Percentiles rank a stretch among this genome's conserved stretches.
Conservation (phyloP, 495 filamentous ascomycete genomes). For the Aspergillus ellipticus region DNA sequence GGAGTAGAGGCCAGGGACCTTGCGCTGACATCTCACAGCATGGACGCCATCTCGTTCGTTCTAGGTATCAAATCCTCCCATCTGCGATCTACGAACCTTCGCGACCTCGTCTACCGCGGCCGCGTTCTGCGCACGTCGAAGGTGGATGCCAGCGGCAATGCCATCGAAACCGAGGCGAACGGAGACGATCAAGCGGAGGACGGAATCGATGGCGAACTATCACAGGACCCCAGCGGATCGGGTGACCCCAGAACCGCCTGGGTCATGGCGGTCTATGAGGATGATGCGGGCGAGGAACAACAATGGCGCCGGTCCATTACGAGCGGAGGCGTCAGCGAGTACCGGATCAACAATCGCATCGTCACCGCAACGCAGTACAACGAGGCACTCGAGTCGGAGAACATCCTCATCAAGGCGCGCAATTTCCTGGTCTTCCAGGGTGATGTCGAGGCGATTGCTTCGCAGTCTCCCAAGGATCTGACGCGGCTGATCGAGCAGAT, state of each 20-base stretch:
- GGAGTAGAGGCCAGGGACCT: neutral
- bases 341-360: constrained; percentile 87
- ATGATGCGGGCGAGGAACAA: constrained; percentile 93
- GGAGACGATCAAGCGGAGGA: constrained; percentile 44
- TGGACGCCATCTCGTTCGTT: constrained; percentile 99
- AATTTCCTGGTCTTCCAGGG: constrained; percentile 99
- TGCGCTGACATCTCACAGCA: constrained; percentile 51
- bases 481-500: constrained; percentile 97
- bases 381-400: constrained; percentile 84
- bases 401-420: constrained; percentile 94
- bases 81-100: constrained; percentile 89
- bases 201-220: constrained; percentile 33
- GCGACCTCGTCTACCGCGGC: constrained; percentile 93
- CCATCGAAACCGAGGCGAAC: constrained; percentile 50
- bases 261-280: constrained; percentile 99
- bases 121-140: constrained; percentile 88
- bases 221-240: constrained; percentile 50
- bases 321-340: constrained; percentile 82
- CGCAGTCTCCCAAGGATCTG: constrained; percentile 89
- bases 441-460: constrained; percentile 96
- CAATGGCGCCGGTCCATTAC: constrained; percentile 95
- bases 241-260: constrained; percentile 88
- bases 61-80: constrained; percentile 97
- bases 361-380: constrained; percentile 93
- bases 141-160: constrained; percentile 81